These are phyloP conservation scores for Haplosporangium gracile DNA, from an alignment of 192 early-diverging fungal species.

Conservation along the genomic window DNA sequence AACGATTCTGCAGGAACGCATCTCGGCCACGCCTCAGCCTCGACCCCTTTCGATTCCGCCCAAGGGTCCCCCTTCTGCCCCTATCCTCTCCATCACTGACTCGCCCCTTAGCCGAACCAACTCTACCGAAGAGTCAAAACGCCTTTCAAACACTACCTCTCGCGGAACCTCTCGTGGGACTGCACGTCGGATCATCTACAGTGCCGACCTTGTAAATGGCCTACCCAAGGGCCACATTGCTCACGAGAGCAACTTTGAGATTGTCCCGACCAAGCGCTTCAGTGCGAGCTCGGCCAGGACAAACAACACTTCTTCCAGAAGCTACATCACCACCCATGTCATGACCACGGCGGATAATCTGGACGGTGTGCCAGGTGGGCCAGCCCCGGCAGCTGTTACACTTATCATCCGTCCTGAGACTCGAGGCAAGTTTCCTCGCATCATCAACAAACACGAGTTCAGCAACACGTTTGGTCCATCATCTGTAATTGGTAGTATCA, in stretches of 20 bases:
- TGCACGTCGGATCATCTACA: constrained; percentile 28
- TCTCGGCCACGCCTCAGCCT: background rate
- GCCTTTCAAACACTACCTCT: constrained; percentile 1
- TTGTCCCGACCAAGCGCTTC: background rate
- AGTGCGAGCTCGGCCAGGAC: background rate
- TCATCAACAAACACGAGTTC: background rate
- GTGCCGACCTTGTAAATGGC: constrained; percentile 2
- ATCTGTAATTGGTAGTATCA: background rate
- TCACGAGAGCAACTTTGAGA: constrained; percentile 9
- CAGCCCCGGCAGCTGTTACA: background rate
- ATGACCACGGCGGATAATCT: background rate
- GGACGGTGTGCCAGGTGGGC: background rate
- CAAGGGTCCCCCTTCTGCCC: background rate
- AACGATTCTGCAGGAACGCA: background rate
- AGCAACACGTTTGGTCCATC: background rate
- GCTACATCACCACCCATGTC: background rate
- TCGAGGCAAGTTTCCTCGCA: background rate
- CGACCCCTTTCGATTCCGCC: background rate
- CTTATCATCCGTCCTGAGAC: background rate
- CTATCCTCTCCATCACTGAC: background rate
- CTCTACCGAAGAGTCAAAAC: background rate
- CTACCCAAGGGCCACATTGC: background rate
- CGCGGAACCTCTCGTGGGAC: constrained; percentile 3
- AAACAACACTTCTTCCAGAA: background rate
- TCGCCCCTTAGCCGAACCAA: background rate